Conservation (phyloP, 164 flowering plant genomes). For the Nelumbo lutea region DNA sequence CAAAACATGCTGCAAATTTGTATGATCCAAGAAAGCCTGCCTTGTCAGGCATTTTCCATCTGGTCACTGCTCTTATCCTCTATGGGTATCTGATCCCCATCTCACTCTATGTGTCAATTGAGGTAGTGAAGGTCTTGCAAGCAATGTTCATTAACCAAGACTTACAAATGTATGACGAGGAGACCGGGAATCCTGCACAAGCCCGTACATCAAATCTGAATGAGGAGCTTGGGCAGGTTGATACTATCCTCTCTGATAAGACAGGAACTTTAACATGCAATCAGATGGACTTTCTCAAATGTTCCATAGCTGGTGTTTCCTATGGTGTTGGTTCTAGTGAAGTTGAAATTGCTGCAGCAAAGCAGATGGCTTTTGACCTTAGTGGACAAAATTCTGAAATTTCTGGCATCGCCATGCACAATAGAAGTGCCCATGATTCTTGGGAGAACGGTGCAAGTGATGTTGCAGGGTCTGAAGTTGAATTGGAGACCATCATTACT, state of each 20-base stretch:
- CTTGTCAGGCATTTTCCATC: constrained; percentile 54
- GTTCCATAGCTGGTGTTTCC: constrained; percentile 84
- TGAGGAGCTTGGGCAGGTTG: constrained; percentile 96
- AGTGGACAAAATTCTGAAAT: constrained; percentile 28
- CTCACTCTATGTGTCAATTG: constrained; percentile 90
- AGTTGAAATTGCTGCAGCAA: constrained; percentile 85
- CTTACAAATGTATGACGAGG: constrained; percentile 79
- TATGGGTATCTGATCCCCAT: constrained; percentile 89
- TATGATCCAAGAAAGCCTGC: constrained; percentile 49
- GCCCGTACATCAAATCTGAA: constrained; percentile 93
- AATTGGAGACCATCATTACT: constrained; percentile 50
- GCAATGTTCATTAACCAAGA: constrained; percentile 81
- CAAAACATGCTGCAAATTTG: constrained; percentile 24
- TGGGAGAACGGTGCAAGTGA: constrained; percentile 13
- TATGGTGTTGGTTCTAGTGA: constrained; percentile 82
- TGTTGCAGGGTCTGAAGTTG: constrained; percentile 40
- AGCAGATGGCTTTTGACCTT: constrained; percentile 62
- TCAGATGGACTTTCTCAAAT: constrained; percentile 94
- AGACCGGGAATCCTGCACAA: constrained; percentile 59
- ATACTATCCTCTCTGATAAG: constrained; percentile 89
- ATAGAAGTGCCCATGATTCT: constrained; percentile 5
- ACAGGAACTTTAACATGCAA: constrained; percentile 96
- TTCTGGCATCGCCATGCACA: constrained; percentile 16
- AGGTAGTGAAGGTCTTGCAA: constrained; percentile 86
- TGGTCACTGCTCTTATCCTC: constrained; percentile 81